These are phyloP conservation scores for Trichoderma endophyticum DNA, from an alignment of 2,329 filamentous ascomycete genomes.

Conservation along the genomic window DNA sequence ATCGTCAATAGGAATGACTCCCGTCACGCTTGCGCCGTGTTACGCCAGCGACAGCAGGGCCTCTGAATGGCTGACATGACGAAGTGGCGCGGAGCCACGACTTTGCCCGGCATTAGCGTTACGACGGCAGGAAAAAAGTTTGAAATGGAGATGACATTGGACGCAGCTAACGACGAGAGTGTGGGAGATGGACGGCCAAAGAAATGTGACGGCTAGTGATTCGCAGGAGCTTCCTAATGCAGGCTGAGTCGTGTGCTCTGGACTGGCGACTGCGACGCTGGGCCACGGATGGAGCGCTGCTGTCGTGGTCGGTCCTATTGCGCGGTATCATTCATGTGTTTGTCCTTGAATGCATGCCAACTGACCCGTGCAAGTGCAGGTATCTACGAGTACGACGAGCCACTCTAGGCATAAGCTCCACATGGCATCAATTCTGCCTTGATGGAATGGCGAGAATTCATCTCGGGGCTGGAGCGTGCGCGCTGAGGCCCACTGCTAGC, in stretches of 20 bases:
- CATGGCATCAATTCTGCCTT: slow-evolving; percentile 1
- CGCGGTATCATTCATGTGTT: neutral
- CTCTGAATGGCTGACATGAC: slow-evolving; percentile 6
- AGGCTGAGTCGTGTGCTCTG: slow-evolving; percentile 10
- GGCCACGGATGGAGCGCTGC: neutral
- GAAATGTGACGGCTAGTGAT: slow-evolving; percentile 1
- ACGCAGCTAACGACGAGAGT: neutral
- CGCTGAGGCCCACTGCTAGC: neutral
- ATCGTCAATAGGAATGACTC: neutral
- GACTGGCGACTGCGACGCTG: neutral
- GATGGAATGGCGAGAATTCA: neutral
- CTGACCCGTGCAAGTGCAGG: neutral
- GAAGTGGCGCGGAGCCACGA: slow-evolving; percentile 11
- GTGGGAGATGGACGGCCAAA: neutral
- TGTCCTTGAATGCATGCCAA: neutral
- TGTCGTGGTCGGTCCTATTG: neutral
- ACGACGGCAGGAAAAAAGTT: neutral
- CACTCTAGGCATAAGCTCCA: neutral
- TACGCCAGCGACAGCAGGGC: neutral
- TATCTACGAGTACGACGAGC: neutral
- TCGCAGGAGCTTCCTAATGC: slow-evolving; percentile 6
- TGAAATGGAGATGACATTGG: neutral
- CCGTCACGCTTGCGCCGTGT: slow-evolving; percentile 1
- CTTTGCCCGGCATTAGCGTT: slow-evolving; percentile 15
- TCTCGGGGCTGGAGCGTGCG: neutral